Conservation (phyloP, 805 yeast species). For the Pichia cabralensis region DNA sequence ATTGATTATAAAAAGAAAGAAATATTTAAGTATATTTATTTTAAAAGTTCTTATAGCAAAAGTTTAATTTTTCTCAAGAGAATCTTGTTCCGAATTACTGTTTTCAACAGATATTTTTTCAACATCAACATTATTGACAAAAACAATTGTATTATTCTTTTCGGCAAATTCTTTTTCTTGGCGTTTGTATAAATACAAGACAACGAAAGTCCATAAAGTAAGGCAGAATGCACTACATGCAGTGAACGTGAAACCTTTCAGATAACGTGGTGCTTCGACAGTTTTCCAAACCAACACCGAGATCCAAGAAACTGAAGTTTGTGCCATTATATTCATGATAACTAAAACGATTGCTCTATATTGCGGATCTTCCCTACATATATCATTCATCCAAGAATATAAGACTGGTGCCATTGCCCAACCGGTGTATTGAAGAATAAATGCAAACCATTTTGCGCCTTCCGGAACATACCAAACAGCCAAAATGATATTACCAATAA, state of each 20-base stretch:
- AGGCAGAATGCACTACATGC: no score
- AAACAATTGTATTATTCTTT: no score
- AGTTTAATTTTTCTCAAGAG: no score
- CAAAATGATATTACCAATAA: constrained; percentile 42
- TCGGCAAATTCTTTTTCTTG: no score
- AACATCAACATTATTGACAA: no score
- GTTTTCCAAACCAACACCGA: constrained; percentile 33
- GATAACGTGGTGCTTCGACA: constrained; percentile 45
- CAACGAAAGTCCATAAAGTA: no score
- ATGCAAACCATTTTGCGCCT: constrained; percentile 58
- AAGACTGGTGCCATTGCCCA: constrained; percentile 57
- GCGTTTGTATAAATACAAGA: no score
- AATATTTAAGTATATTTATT: no score
- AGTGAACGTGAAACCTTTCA: constrained; percentile 42
- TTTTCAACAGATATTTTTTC: no score
- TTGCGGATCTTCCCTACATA: constrained; percentile 46
- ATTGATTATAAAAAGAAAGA: no score
- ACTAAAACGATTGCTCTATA: constrained; percentile 48
- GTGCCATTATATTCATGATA: constrained; percentile 42
- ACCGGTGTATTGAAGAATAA: constrained; percentile 47
- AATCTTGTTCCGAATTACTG: no score
- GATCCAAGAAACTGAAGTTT: constrained; percentile 28
- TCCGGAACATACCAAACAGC: constrained; percentile 51
- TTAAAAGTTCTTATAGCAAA: no score
- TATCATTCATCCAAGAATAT: constrained; percentile 49